Evolutionary conservation across 2,329 filamentous ascomycete genomes (phyloP).

Genomic region (Hymenoscyphus linearis): DNA sequence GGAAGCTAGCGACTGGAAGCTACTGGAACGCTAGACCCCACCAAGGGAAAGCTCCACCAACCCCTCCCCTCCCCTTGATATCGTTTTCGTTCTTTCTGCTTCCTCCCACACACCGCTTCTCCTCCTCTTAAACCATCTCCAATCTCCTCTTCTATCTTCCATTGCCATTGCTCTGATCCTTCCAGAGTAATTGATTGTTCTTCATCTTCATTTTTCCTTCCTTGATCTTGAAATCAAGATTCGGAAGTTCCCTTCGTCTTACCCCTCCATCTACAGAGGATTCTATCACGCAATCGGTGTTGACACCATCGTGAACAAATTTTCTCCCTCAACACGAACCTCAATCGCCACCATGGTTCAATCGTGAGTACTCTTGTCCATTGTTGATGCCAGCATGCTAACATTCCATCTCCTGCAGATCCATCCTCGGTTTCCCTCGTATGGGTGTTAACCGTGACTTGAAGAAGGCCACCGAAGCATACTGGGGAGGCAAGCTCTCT

Average conservation of each 20-base stretch:
- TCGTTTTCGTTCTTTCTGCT: background rate
- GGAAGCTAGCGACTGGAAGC: too few relatives aligned
- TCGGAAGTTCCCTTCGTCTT: constrained; percentile 1
- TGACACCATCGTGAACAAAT: constrained; percentile 11
- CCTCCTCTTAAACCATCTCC: constrained; percentile 13
- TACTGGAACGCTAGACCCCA: background rate
- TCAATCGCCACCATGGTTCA: constrained; percentile 49
- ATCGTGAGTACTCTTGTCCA: constrained; percentile 42
- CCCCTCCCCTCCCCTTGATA: constrained; percentile 10
- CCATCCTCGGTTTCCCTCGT: constrained; percentile 96
- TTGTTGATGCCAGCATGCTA: constrained; percentile 9
- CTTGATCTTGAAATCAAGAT: constrained; percentile 5
- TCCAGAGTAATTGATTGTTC: constrained; percentile 9
- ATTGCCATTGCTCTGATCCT: constrained; percentile 5
- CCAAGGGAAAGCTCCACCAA: background rate
- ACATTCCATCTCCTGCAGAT: constrained; percentile 21
- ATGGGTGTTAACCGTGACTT: constrained; percentile 98
- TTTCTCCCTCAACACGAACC: constrained; percentile 13
- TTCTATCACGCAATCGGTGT: constrained; percentile 19
- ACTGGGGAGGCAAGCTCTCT: constrained; percentile 92
- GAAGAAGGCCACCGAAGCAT: constrained; percentile 99
- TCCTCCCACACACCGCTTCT: constrained; percentile 11
- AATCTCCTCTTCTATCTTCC: constrained; percentile 7
- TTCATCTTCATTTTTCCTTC: constrained; percentile 5
- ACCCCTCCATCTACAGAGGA: constrained; percentile 12